These are phyloP conservation scores for Trifolium fragiferum DNA, from an alignment of 306 rosid species.

Conservation along the genomic window DNA sequence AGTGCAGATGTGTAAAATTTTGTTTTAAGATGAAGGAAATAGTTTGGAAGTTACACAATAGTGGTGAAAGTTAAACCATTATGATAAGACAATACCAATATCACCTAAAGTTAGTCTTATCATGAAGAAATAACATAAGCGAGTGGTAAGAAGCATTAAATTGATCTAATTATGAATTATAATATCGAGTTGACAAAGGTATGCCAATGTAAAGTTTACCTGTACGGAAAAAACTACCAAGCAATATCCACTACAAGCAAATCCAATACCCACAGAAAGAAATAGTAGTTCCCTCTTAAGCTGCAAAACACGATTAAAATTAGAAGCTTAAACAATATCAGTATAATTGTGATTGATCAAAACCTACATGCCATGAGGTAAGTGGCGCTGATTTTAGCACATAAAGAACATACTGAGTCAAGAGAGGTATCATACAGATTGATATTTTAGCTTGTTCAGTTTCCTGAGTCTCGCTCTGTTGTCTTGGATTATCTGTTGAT, in stretches of 20 bases:
- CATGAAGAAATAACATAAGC: constrained; percentile 25
- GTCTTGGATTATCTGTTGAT: constrained; percentile 62
- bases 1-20: not conserved
- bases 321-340: constrained; percentile 34
- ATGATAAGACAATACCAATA: not conserved
- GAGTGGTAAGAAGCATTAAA: constrained; percentile 25
- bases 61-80: constrained; percentile 11
- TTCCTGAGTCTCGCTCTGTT: constrained; percentile 77
- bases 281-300: constrained; percentile 85
- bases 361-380: constrained; percentile 26
- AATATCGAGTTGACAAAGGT: constrained; percentile 7
- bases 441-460: constrained; percentile 82
- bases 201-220: constrained; percentile 54
- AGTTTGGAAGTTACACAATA: constrained; percentile 28
- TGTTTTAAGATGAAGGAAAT: constrained; percentile 10
- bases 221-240: constrained; percentile 71
- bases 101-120: not conserved
- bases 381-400: constrained; percentile 38
- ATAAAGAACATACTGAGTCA: constrained; percentile 52
- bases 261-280: constrained; percentile 82
- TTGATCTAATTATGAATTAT: constrained; percentile 15
- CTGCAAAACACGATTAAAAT: constrained; percentile 53
- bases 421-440: constrained; percentile 80
- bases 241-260: constrained; percentile 84
- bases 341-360: constrained; percentile 28